Evolutionary conservation across 2,329 filamentous ascomycete genomes (phyloP).

Genomic region (Teratosphaeriaceae sp.): DNA sequence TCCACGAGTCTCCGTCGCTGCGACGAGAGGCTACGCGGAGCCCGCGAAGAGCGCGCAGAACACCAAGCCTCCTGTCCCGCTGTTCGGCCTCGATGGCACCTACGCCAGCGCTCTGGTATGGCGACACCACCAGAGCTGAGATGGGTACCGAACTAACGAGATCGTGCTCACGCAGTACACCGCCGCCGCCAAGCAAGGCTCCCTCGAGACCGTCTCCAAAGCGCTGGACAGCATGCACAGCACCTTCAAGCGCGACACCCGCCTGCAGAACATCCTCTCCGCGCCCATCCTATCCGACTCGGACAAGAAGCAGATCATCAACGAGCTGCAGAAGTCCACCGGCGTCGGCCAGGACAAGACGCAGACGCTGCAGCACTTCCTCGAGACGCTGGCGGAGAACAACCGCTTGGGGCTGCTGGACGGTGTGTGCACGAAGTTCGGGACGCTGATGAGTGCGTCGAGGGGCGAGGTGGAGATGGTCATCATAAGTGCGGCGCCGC

Average conservation of each 20-base stretch:
- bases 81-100: slow-evolving; percentile 95
- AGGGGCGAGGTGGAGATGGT: slow-evolving; percentile 89
- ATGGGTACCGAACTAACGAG: slow-evolving; percentile 1
- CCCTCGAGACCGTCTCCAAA: slow-evolving; percentile 79
- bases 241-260: slow-evolving; percentile 74
- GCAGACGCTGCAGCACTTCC: slow-evolving; percentile 89
- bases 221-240: slow-evolving; percentile 65
- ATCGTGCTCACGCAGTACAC: slow-evolving; percentile 72
- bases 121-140: slow-evolving; percentile 12
- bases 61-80: slow-evolving; percentile 78
- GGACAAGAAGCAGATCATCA: slow-evolving; percentile 82
- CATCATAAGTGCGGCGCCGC: slow-evolving; percentile 82
- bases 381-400: slow-evolving; percentile 85
- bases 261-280: slow-evolving; percentile 67
- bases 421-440: slow-evolving; percentile 82
- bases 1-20: slow-evolving; percentile 54
- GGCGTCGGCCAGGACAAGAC: slow-evolving; percentile 61
- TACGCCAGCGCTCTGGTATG: slow-evolving; percentile 98
- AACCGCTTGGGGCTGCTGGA: slow-evolving; percentile 82
- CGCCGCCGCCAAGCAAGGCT: slow-evolving; percentile 79
- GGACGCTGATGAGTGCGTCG: slow-evolving; percentile 76
- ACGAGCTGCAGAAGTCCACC: slow-evolving; percentile 80
- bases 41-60: slow-evolving; percentile 45
- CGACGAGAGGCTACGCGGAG: slow-evolving; percentile 70
- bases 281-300: slow-evolving; percentile 69